Base-by-base conservation (phyloP, 2,329 filamentous ascomycete genomes). In the Epichloe sp. region DNA sequence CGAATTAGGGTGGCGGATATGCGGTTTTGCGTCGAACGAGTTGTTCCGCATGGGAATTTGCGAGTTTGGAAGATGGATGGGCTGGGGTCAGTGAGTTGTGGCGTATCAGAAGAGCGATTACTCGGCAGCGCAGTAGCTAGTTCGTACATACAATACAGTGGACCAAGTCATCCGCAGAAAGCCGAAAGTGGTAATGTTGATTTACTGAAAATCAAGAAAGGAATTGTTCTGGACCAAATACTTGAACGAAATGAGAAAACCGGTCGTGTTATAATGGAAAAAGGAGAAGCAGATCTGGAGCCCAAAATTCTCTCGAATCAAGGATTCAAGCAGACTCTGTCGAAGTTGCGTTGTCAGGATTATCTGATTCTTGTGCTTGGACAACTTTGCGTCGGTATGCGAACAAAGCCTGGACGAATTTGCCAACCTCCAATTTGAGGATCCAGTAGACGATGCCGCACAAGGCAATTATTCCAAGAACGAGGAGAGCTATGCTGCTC, bases 391-490 rank as follows among this genome's bases (percentile, higher is more conserved):
- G 48, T 44, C 48, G 52, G 48, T 63, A 57, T 3, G 26, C 46
- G 48, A 61, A 54, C 36, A 66, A 56, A 14, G 57, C 59, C 12
- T 58, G 49, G 26, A 63, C 60, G 52, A 68, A 69, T 23, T 49
- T 53, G 42, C 60, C 55, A 46, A 71, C 53, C 40, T 59, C 53
- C 40, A 51, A 55, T 34, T 63, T 63, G 53, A 62, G 56, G 42
- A 61, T 61, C 57, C 60, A 69, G 44, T 52, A 55, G 31, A 70
- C 34, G 17, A 60, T 26, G 17, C 53, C 60, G 42, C 67, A 52
- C 34, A 67, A 49, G 6, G 56, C 42, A 47, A 67, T 56, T 31
- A 71, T 53, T 11, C 58, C 53, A 11, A 69, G 50, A 26, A 69
- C 42, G 4, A 68, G 49, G 44, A 68, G 53, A 23, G 64, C 67